Evolutionary conservation across 1,139 yeast species (phyloP).

Genomic region (Diutina sp.): DNA sequence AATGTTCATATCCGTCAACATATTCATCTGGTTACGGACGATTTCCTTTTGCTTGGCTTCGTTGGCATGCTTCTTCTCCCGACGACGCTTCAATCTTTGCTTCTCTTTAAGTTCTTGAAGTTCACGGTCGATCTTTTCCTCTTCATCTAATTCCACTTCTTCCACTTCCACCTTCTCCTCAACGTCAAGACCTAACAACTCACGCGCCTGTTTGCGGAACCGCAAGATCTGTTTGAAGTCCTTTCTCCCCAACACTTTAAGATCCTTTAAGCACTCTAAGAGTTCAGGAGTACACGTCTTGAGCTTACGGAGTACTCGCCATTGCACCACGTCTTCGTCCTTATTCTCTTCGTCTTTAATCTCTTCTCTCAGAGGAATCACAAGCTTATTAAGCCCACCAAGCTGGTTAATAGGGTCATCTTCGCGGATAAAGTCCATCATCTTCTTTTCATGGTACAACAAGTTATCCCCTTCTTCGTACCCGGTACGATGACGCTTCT

Average conservation of each 20-base stretch:
- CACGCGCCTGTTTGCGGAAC: conserved; percentile 86
- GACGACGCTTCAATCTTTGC: conserved; percentile 54
- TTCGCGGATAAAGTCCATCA: conserved; percentile 66
- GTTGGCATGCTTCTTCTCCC: conserved; percentile 73
- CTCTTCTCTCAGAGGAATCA: conserved; percentile 3
- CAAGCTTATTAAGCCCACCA: conserved; percentile 56
- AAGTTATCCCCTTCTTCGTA: conserved; percentile 89
- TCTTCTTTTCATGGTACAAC: conserved; percentile 59
- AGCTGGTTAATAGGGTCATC: conserved; percentile 79
- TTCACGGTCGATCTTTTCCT: conserved; percentile 81
- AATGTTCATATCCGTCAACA: conserved; percentile 85
- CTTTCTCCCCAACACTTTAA: conserved; percentile 85
- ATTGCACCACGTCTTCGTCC: conserved; percentile 37
- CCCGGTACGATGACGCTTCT: conserved; percentile 87
- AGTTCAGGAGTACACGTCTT: conserved; percentile 71
- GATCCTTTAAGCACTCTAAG: conserved; percentile 73
- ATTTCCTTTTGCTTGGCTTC: conserved; percentile 83
- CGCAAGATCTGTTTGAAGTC: conserved; percentile 76
- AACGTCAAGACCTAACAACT: conserved; percentile 51
- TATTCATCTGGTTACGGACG: conserved; percentile 87
- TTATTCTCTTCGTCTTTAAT: conserved; percentile 30
- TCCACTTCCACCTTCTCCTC: conserved; percentile 38
- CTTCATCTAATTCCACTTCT: conserved; percentile 69
- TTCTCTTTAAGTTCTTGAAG: conserved; percentile 59
- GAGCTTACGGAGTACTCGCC: conserved; percentile 58